Evolutionary conservation across 495 filamentous ascomycete genomes (phyloP).

Genomic region (Podospora anserina): DNA sequence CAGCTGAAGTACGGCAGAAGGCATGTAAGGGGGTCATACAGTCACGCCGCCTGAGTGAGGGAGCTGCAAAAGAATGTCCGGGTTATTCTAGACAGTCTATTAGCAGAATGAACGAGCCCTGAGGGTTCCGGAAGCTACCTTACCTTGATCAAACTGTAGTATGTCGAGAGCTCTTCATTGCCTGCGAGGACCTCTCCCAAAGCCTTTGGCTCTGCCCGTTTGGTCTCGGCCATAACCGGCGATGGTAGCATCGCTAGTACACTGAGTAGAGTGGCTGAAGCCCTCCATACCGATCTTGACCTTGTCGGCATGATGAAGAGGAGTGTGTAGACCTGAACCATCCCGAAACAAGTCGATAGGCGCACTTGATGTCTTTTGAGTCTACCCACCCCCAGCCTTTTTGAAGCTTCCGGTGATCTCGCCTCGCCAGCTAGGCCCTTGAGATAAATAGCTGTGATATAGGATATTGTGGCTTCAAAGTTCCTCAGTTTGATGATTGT

Average conservation of each 20-base stretch:
- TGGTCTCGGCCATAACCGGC: neutral
- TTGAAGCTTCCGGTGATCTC: neutral
- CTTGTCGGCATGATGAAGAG: neutral
- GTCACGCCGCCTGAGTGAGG: constrained; percentile 35
- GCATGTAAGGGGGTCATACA: constrained; percentile 21
- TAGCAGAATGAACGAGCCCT: neutral
- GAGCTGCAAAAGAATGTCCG: constrained; percentile 35
- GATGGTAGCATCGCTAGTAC: neutral
- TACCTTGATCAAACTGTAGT: constrained; percentile 35
- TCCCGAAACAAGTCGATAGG: neutral
- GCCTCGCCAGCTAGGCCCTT: neutral
- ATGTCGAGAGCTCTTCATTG: constrained; percentile 33
- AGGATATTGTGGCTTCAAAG: neutral
- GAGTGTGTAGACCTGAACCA: neutral
- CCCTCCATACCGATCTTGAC: neutral
- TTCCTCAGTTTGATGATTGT: neutral
- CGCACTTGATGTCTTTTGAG: neutral
- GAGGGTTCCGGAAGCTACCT: neutral
- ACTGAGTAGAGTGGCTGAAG: neutral
- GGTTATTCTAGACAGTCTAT: constrained; percentile 29
- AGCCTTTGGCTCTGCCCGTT: constrained; percentile 15
- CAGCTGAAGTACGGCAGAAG: neutral
- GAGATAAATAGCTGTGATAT: neutral
- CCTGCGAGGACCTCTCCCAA: constrained; percentile 27
- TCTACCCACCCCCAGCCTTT: too few species aligned